These are phyloP conservation scores for Cryptococcus sp. DNA, from an alignment of 1,284 basidiomycete genomes.

Conservation along the genomic window DNA sequence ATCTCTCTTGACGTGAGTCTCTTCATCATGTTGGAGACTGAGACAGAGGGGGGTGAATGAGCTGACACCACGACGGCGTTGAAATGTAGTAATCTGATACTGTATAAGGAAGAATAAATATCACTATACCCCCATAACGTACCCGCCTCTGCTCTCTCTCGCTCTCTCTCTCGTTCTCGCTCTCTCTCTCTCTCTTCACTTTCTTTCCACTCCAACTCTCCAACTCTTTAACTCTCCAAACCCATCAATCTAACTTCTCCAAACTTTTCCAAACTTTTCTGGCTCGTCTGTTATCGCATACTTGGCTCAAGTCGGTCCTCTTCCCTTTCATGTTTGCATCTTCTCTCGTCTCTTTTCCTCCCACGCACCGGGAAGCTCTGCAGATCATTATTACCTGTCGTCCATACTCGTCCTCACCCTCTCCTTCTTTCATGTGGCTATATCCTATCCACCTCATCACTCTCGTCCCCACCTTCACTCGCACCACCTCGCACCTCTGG, in stretches of 20 bases:
- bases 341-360: neutral
- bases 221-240: too few species aligned
- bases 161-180: neutral
- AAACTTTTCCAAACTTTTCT: neutral
- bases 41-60: too few species aligned
- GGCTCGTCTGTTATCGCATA: neutral
- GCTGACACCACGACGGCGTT: too few species aligned
- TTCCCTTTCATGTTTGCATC: neutral
- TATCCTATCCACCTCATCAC: too few species aligned
- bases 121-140: slow-evolving; percentile 1
- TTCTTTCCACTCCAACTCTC: neutral
- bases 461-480: neutral
- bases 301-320: neutral
- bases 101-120: slow-evolving; percentile 2
- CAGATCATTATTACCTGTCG: neutral
- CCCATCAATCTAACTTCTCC: neutral
- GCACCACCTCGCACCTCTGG: neutral
- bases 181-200: slow-evolving; percentile 1
- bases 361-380: neutral
- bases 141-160: neutral
- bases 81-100: neutral
- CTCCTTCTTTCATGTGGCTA: too few species aligned
- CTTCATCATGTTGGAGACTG: neutral
- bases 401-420: neutral
- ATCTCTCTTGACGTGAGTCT: slow-evolving; percentile 69